Evolutionary conservation across 2,329 filamentous ascomycete genomes (phyloP), one percentile per base, ranked within the genome.

Genomic region (Lasiodiplodia hormozganensis): DNA sequence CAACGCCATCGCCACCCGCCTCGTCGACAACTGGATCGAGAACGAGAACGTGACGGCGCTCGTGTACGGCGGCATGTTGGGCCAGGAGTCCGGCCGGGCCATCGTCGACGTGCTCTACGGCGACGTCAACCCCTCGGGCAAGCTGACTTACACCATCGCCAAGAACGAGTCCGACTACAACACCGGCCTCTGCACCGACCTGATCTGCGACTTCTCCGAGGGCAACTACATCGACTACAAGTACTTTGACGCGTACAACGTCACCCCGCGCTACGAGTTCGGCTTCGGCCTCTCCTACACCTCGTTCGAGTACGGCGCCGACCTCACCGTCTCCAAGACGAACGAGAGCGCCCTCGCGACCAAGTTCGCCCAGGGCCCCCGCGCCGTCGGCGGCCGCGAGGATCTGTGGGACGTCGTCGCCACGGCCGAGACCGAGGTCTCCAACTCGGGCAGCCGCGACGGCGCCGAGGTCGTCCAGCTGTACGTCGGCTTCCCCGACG

Each of bases 131-230:
- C 90, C 90, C 0, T 93, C 88, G 62, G 94, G 94, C 23, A 90
- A 92, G 68, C 82, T 97, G 2, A 94, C 94, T 0, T 97, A 96
- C 80, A 97, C 93, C 0, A 91, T 97, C 56, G 93, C 92, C 11
- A 89, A 89, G 73, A 85, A 84, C 1, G 83, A 90, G 1, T 82
- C 86, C 36, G 93, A 97, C 76, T 95, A 96, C 67, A 68, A 68
- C 58, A 58, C 53, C 2, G 51, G 57, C 23, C 67, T 68, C 7
- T 68, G 67, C 67, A 52, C 38, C 11, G 31, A 10, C 23, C 52
- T 56, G 6, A 21, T 56, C 31, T 68, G 67, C 67, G 51, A 62
- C 71, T 80, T 77, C 70, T 72, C 75, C 23, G 82, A 83, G 74
- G 80, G 81, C 36, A 72, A 83, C 14, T 80, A 79, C 72, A 79